Base-by-base conservation (phyloP, 495 filamentous ascomycete genomes). In the Talaromyces proteolyticus region DNA sequence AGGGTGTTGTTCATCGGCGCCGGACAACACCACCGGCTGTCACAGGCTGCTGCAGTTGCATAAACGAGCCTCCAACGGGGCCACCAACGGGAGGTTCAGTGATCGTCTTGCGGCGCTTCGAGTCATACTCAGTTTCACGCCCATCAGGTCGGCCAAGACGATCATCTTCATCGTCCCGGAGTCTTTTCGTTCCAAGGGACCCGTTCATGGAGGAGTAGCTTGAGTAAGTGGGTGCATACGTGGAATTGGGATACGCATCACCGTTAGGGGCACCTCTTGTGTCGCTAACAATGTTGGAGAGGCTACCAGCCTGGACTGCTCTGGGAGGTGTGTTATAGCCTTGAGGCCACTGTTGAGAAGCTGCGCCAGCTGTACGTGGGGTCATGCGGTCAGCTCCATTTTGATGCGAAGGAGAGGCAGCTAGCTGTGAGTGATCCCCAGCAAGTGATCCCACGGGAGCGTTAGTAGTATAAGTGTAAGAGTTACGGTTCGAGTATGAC, bases 221-320 rank as follows among this genome's bases (percentile, higher is more conserved):
- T 10, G 47, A 49, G 40, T 49, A 49, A 0, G 84, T 54, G 19
- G 73, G 62, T 16, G 73, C 63, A 40, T 81, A 80, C 23, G 68
- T 60, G 19, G 82, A 70, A 54, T 86, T 78, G 10, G 77, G 69
- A 18, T 67, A 69, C 1, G 73, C 57, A 1, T 78, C 59, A 5
- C 88, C 89, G 55, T 91, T 92, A 16, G 73, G 63, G 1, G 81
- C 73, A 4, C 79, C 82, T 16, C 89, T 80, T 49, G 90, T 87
- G 64, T 92, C 90, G 59, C 84, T 91, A 64, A 95, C 91, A 41
- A 92, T 82, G 68, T 86, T 93, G 75, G 95, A 95, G 37, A 96
- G 72, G 56, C 84, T 93, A 66, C 88, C 89, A 0, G 88, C 81
- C 4, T 87, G 77, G 14, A 74, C 50, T 8, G 75, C 76, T 22